phyloP scores from a whole-genome alignment of 306 rosid genomes.

The Rosa rugosa region DNA sequence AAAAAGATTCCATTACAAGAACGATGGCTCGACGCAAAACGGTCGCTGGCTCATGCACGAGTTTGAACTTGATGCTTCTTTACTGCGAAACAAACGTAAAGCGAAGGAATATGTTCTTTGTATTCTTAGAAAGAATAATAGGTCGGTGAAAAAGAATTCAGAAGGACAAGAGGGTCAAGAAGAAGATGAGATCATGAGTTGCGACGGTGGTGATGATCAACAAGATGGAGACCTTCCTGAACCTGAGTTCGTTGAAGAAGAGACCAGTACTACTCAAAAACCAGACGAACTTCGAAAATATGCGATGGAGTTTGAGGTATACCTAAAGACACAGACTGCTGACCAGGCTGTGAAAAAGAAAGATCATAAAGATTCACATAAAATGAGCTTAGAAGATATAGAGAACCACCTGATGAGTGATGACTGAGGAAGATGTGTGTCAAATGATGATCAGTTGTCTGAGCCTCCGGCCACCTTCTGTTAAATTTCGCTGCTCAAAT shows the following conservation, averaged over 20 bases:
- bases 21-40: background rate
- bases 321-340: background rate
- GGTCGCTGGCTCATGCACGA: conserved; percentile 5
- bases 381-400: background rate
- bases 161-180: background rate
- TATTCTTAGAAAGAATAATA: background rate
- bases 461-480: background rate
- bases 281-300: background rate
- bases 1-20: background rate
- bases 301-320: background rate
- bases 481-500: background rate
- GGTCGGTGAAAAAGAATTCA: background rate
- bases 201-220: background rate
- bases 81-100: background rate
- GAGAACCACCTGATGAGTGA: background rate
- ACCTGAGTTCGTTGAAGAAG: background rate
- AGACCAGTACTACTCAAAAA: background rate
- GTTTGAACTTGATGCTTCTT: background rate
- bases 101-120: background rate
- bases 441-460: too few relatives aligned
- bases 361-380: background rate
- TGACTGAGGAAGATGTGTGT: background rate
- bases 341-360: background rate
- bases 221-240: background rate
- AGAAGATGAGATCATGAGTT: background rate